Evolutionary conservation across 2,329 filamentous ascomycete species (phyloP), one percentile per base, ranked within the genome.

Genomic region (Fulvia fulva): DNA sequence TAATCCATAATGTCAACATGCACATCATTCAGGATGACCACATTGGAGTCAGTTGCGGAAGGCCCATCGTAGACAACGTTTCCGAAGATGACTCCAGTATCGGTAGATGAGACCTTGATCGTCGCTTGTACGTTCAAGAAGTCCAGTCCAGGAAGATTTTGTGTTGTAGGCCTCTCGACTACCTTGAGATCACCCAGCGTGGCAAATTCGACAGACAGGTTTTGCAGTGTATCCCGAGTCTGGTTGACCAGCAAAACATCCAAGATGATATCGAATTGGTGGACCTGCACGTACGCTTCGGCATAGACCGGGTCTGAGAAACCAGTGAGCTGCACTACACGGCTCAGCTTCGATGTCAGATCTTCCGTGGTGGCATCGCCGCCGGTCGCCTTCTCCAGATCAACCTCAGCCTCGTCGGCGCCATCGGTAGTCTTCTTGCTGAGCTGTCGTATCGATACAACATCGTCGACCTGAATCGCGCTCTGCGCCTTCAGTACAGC

Each of bases 1-100:
- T 99, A 99, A 77, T 99, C 94, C 94, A 99, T 99, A 65, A 99
- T 97, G 72, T 99, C 94, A 57, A 97, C 93, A 71, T 99, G 94
- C 28, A 99, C 86, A 73, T 99, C 94, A 73, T 97, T 97, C 55
- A 99, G 83, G 67, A 99, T 99, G 56, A 99, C 94, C 8, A 99
- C 94, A 66, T 96, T 95, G 55, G 90, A 95, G 73, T 96, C 94
- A 1, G 90, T 95, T 49, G 88, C 92, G 76, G 90, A 91, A 5
- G 92, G 85, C 28, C 93, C 94, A 68, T 99, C 94, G 75, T 99
- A 99, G 7, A 99, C 90, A 23, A 99, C 92, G 71, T 99, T 99
- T 66, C 94, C 94, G 70, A 99, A 99, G 67, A 99, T 99, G 65
- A 99, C 94, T 57, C 94, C 94, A 1, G 94, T 97, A 72, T 99